Evolutionary conservation across 75 land plant genomes (phyloP), one percentile per base, ranked within the genome.

Genomic region (Chamaecyparis obtusa): DNA sequence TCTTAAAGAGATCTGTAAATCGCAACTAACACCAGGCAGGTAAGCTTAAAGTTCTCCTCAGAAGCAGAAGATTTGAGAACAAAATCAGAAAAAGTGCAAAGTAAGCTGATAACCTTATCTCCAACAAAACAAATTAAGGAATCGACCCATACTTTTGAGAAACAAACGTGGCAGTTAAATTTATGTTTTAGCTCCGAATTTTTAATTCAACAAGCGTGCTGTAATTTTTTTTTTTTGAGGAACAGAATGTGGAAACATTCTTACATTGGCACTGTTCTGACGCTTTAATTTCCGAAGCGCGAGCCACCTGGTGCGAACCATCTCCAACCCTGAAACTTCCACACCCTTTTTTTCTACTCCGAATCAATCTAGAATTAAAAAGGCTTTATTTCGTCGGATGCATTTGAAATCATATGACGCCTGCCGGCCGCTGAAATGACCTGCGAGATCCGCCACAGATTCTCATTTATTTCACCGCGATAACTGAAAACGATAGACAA

Each of bases 271-370:
- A n/a, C 60, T 8, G 39, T 19, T 84, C 37, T 36, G 85, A n/a
- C 85, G 57, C 16, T 84, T 84, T 55, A 36, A n/a, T 9, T 14
- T 6, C 36, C 64, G 57, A 33, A 51, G 85, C 27, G 64, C 27
- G 35, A 46, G 46, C 85, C 85, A 84, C 33, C 85, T 51, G 16
- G 64, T 55, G 64, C 49, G 64, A 16, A 84, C 85, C 85, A 84
- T 84, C 33, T 72, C 76, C 36, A 32, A 30, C 35, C 33, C 33
- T 72, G 15, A 32, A 72, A 72, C 13, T 72, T 32, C 76, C 32
- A 32, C 76, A 2, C 76, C 11, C 76, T 72, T 33, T 72, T 13
- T 13, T 36, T 72, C 76, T 9, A 33, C 76, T 72, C 36, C 32
- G 36, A 72, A 72, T 72, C 76, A 32, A 30, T 72, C 76, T 3